Conservation (phyloP, 331 rosid genomes). For the Malus hybrid region DNA sequence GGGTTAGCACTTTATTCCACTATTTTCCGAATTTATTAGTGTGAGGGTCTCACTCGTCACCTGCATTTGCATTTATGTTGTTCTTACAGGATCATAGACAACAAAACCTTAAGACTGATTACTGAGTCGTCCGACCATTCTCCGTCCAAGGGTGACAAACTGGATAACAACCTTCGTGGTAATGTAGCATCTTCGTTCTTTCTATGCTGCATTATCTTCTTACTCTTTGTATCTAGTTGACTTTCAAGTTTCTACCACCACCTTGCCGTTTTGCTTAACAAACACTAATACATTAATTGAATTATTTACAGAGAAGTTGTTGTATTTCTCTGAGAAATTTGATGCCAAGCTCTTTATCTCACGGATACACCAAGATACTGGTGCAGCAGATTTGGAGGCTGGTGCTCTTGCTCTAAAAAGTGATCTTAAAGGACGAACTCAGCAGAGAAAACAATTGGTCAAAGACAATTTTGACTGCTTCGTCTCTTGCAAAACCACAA, state of each 20-base stretch:
- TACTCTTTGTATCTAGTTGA: not conserved
- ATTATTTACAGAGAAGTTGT: constrained; percentile 64
- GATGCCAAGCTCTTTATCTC: constrained; percentile 86
- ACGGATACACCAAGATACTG: constrained; percentile 74
- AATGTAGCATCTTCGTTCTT: constrained; percentile 14
- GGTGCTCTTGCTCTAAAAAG: constrained; percentile 85
- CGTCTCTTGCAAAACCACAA: constrained; percentile 98
- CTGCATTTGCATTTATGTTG: constrained; percentile 13
- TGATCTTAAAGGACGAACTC: constrained; percentile 86
- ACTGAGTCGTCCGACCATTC: constrained; percentile 60
- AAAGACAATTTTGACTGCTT: constrained; percentile 99
- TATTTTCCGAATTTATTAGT: not conserved
- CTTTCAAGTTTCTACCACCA: not conserved
- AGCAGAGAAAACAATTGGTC: constrained; percentile 89
- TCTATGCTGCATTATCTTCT: not conserved
- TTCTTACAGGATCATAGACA: constrained; percentile 81
- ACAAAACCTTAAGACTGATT: constrained; percentile 73
- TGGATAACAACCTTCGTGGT: constrained; percentile 77
- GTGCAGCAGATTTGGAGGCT: constrained; percentile 79
- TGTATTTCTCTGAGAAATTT: constrained; percentile 84
- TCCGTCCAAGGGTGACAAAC: constrained; percentile 44
- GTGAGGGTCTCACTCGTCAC: not conserved
- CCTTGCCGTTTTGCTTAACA: not conserved
- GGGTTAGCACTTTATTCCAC: constrained; percentile 42
- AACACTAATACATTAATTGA: not conserved